A percentile compares a stretch with the other conserved stretches of the same genome.
Conservation (phyloP, 2,329 filamentous ascomycete species). For the Intubia oerlemansii region DNA sequence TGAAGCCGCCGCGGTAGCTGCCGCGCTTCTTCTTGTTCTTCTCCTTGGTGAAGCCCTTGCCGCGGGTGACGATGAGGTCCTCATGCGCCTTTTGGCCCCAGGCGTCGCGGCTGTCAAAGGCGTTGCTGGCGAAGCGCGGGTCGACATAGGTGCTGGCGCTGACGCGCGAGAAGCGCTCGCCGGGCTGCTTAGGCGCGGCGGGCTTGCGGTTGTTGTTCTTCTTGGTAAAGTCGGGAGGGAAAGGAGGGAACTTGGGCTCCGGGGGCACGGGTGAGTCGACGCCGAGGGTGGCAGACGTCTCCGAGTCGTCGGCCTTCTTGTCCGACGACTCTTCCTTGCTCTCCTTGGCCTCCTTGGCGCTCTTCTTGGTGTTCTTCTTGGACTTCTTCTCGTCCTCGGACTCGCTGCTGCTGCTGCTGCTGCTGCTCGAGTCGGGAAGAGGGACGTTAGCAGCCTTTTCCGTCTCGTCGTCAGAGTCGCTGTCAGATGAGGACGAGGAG, state of each 20-base stretch:
- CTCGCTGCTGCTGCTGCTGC: slow-evolving; percentile 4
- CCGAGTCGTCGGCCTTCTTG: slow-evolving; percentile 15
- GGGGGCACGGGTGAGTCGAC: too few relatives aligned
- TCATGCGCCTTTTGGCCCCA: slow-evolving; percentile 80
- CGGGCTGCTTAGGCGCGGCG: slow-evolving; percentile 27
- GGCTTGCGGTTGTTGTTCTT: slow-evolving; percentile 20
- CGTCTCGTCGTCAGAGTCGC: slow-evolving; percentile 7
- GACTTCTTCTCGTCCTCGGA: slow-evolving; percentile 1
- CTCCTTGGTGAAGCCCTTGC: slow-evolving; percentile 97
- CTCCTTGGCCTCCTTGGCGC: slow-evolving; percentile 3
- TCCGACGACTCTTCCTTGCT: slow-evolving; percentile 1
- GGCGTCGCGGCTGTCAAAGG: slow-evolving; percentile 56
- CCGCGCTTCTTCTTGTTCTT: slow-evolving; percentile 98
- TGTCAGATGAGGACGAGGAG: slow-evolving; percentile 1
- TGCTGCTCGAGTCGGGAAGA: slow-evolving; percentile 14
- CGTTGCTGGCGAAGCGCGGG: slow-evolving; percentile 52
- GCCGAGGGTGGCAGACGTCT: slow-evolving; percentile 26
- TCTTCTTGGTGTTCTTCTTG: neutral
- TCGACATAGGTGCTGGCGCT: slow-evolving; percentile 47
- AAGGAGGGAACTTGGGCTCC: slow-evolving; percentile 21
- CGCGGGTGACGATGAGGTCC: slow-evolving; percentile 75
- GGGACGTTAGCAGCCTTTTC: slow-evolving; percentile 11
- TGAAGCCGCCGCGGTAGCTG: slow-evolving; percentile 70
- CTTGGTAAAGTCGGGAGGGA: slow-evolving; percentile 26
- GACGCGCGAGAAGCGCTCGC: slow-evolving; percentile 58